These are phyloP conservation scores for Penicillium sp. DNA, from an alignment of 2,329 filamentous ascomycete species.

Conservation along the genomic window DNA sequence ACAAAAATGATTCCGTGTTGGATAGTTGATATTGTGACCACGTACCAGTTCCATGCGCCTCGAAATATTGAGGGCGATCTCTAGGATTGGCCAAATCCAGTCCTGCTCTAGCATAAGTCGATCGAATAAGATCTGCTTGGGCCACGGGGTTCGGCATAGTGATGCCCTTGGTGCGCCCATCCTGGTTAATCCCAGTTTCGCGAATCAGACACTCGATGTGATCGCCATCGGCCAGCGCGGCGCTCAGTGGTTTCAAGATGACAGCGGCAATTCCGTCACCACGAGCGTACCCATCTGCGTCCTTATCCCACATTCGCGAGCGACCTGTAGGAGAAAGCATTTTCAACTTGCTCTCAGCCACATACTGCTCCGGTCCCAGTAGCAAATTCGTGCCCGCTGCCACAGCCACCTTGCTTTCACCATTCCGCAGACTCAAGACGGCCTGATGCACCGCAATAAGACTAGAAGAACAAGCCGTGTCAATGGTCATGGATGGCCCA, in stretches of 20 bases:
- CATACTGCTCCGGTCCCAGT: conserved; percentile 30
- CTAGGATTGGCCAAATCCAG: conserved; percentile 28
- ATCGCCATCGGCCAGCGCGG: conserved; percentile 48
- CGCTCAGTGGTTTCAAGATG: conserved; percentile 49
- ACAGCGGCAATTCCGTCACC: conserved; percentile 52
- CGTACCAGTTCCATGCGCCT: conserved; percentile 46
- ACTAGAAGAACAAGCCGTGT: conserved; percentile 47
- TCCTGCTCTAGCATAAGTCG: conserved; percentile 38
- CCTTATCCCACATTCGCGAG: conserved; percentile 47
- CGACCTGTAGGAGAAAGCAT: conserved; percentile 52
- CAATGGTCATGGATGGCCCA: conserved; percentile 43
- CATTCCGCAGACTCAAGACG: conserved; percentile 27
- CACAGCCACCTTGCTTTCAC: conserved; percentile 25
- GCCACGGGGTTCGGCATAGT: conserved; percentile 36
- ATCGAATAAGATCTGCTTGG: conserved; percentile 39
- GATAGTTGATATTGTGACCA: background rate
- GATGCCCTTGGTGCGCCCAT: conserved; percentile 35
- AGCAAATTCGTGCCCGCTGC: conserved; percentile 27
- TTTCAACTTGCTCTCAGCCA: conserved; percentile 33
- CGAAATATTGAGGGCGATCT: conserved; percentile 42
- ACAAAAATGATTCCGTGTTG: background rate
- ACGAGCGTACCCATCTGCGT: conserved; percentile 49
- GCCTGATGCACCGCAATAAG: conserved; percentile 38
- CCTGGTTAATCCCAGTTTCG: conserved; percentile 34
- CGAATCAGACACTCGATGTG: conserved; percentile 41